Evolutionary conservation across 2,329 filamentous ascomycete genomes (phyloP).

Genomic region (Colletotrichum tanaceti): DNA sequence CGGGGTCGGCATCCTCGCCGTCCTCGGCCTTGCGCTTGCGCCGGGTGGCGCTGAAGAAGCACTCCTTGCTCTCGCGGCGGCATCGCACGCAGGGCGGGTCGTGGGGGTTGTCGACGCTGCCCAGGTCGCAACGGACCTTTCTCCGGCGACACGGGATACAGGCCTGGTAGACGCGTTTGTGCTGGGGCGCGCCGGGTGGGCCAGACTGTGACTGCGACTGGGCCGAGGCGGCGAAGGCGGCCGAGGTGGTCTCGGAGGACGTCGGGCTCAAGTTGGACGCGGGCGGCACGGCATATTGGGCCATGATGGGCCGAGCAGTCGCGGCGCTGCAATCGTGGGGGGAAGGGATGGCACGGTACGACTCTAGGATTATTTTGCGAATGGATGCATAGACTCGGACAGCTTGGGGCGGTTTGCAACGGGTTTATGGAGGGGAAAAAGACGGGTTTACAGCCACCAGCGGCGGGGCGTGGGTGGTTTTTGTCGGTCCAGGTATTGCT

Average conservation of each 20-base stretch:
- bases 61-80: constrained; percentile 93
- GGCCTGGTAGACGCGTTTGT: constrained; percentile 73
- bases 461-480: constrained; percentile 38
- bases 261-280: constrained; percentile 36
- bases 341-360: constrained; percentile 33
- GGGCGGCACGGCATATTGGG: constrained; percentile 43
- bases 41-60: constrained; percentile 94
- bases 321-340: constrained; percentile 34
- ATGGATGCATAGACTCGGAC: constrained; percentile 41
- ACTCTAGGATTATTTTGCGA: constrained; percentile 33
- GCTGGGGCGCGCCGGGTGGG: constrained; percentile 50
- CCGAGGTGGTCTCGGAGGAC: constrained; percentile 40
- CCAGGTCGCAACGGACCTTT: constrained; percentile 72
- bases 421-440: constrained; percentile 45
- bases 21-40: constrained; percentile 86
- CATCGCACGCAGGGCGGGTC: constrained; percentile 95
- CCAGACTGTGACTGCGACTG: constrained; percentile 14
- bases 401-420: constrained; percentile 47
- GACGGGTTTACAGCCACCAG: constrained; percentile 36
- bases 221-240: constrained; percentile 34
- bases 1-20: constrained; percentile 59
- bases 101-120: constrained; percentile 90
- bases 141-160: constrained; percentile 72
- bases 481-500: constrained; percentile 27
- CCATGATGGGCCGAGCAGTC: constrained; percentile 43